Evolutionary conservation across 1,139 yeast genomes (phyloP), one percentile per base, ranked within the genome.

Genomic region (Yamadazyma epiphylla): DNA sequence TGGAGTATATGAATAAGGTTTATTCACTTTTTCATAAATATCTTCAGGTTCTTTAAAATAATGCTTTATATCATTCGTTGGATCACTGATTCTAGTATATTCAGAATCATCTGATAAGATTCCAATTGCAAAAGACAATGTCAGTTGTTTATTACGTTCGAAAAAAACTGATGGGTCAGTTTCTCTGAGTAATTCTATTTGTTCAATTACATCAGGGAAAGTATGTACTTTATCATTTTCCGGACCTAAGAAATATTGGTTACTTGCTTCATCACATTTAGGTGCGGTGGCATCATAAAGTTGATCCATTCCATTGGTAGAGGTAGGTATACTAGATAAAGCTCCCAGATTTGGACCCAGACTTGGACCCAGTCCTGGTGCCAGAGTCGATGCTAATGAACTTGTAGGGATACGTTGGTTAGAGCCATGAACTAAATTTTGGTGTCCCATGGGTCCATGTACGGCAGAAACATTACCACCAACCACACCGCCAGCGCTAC

Each of bases 1-100:
- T 2, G 89, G 84, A 0, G 96, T 89, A 49, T 91, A 91, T 3
- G 88, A 74, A 49, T 84, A 89, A 0, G 97, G 96, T 30, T 66
- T 70, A 13, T 61, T 67, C 7, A 89, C 86, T 31, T 75, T 70
- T 13, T 81, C 79, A 55, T 89, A 89, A 12, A 89, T 84, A 39
- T 85, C 94, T 43, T 79, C 82, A 0, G 95, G 88, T 39, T 82
- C 85, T 40, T 70, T 69, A 53, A 67, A 81, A 29, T 30, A 51
- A 38, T 21, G 45, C 28, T 24, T 46, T 33, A 36, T 32, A 30
- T 39, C 45, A 30, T 40, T 42, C 4, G 27, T 25, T 2, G 41
- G 36, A n/a, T 53, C 54, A 7, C 43, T 42, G 2, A 49, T 45
- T 19, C 49, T 41, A 3, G 53, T 41, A 27, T 55, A 57, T 11